A percentile compares a stretch with the other conserved stretches of the same genome.
Conservation (phyloP, 129 eudicot genomes). For the Pulicaria dysenterica region DNA sequence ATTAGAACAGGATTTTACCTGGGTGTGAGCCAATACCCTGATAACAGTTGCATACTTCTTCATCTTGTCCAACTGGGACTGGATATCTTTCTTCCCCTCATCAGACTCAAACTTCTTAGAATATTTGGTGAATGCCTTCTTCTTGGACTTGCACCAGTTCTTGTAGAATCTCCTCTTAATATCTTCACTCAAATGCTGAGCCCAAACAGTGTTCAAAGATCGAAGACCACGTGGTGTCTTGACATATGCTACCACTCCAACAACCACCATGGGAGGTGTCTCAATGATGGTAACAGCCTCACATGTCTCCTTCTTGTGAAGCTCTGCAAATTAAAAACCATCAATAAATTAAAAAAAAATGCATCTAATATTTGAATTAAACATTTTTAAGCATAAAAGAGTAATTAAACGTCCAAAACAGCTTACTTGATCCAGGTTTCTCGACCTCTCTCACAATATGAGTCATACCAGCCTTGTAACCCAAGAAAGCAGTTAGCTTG, state of each 20-base stretch:
- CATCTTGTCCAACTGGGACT: conserved; percentile 67
- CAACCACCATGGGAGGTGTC: conserved; percentile 80
- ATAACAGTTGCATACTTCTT: conserved; percentile 66
- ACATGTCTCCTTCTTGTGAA: conserved; percentile 84
- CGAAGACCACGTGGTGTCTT: conserved; percentile 69
- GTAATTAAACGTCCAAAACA: neutral
- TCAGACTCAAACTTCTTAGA: conserved; percentile 64
- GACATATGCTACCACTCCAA: conserved; percentile 75
- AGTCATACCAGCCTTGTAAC: conserved; percentile 62
- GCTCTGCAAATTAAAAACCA: conserved; percentile 34
- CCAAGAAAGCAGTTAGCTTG: conserved; percentile 57
- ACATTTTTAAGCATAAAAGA: neutral
- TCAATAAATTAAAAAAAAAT: neutral
- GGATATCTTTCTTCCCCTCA: conserved; percentile 67
- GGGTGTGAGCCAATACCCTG: conserved; percentile 67
- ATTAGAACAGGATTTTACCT: neutral
- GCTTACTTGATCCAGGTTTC: conserved; percentile 56
- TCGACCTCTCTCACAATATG: conserved; percentile 56
- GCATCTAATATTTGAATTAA: neutral
- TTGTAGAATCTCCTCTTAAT: conserved; percentile 70
- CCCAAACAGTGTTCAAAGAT: conserved; percentile 72
- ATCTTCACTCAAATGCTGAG: conserved; percentile 74
- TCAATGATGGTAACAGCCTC: conserved; percentile 77
- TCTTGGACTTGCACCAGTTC: conserved; percentile 85
- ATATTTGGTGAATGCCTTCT: conserved; percentile 72